phyloP scores from a whole-genome alignment of 768 basidiomycete species.

The Lactarius hengduanensis region DNA sequence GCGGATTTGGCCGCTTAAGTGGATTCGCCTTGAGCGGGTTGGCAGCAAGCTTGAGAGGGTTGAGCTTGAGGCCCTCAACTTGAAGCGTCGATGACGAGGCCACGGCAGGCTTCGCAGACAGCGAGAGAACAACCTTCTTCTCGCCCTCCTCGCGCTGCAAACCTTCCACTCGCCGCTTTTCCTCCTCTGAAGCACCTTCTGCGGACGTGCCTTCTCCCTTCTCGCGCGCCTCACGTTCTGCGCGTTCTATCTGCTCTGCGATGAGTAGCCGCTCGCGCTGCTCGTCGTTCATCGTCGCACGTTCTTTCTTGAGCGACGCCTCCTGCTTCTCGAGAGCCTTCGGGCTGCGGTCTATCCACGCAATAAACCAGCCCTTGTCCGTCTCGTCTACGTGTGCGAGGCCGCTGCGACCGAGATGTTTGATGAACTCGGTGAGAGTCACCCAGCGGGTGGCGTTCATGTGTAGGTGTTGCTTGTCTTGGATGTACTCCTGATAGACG shows the following conservation, averaged over 20 bases:
- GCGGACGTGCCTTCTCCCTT: conserved; percentile 33
- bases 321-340: conserved; percentile 92
- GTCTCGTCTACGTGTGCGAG: conserved; percentile 95
- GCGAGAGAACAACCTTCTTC: conserved; percentile 67
- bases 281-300: conserved; percentile 89
- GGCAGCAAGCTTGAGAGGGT: conserved; percentile 49
- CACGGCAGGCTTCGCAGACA: conserved; percentile 53
- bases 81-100: conserved; percentile 38
- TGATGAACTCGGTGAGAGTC: conserved; percentile 92
- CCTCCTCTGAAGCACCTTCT: conserved; percentile 33
- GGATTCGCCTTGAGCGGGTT: conserved; percentile 69
- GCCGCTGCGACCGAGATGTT: conserved; percentile 83
- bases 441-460: conserved; percentile 99
- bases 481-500: conserved; percentile 97
- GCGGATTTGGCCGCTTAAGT: conserved; percentile 70
- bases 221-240: conserved; percentile 51
- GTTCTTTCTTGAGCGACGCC: conserved; percentile 87
- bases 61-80: conserved; percentile 53
- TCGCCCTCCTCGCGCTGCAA: conserved; percentile 74
- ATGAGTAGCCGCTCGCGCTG: conserved; percentile 88
- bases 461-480: conserved; percentile 90
- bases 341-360: conserved; percentile 96
- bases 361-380: conserved; percentile 97
- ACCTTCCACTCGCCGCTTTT: conserved; percentile 51
- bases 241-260: conserved; percentile 91